These are phyloP conservation scores for Acarospora socialis DNA, from an alignment of 2,329 filamentous ascomycete species.

Conservation along the genomic window DNA sequence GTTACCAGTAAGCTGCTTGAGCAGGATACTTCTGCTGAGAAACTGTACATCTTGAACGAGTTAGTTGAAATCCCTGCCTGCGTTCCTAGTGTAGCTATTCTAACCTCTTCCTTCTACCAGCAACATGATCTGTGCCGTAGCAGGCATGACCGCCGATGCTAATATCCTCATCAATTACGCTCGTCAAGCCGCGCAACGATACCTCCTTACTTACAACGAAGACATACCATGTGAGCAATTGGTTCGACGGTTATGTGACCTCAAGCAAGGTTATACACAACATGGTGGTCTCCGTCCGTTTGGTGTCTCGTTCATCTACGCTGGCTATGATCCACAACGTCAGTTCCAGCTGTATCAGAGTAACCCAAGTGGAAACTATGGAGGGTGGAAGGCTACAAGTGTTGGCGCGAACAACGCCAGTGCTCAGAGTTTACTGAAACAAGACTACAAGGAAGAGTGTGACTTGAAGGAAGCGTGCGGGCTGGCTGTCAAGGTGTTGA, in stretches of 20 bases:
- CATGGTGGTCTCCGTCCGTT: slow-evolving; percentile 97
- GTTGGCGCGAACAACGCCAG: slow-evolving; percentile 97
- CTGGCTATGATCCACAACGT: slow-evolving; percentile 87
- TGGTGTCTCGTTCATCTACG: slow-evolving; percentile 98
- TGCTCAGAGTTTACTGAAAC: slow-evolving; percentile 91
- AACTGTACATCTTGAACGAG: slow-evolving; percentile 99
- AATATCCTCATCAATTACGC: slow-evolving; percentile 99
- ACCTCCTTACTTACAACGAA: slow-evolving; percentile 98
- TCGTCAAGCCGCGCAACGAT: slow-evolving; percentile 88
- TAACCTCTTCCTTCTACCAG: slow-evolving; percentile 36
- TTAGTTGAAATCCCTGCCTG: too few species aligned
- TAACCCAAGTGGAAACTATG: slow-evolving; percentile 97
- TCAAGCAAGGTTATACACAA: slow-evolving; percentile 98
- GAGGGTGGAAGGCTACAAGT: slow-evolving; percentile 97
- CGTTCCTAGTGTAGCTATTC: too few species aligned
- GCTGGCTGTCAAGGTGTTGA: slow-evolving; percentile 94
- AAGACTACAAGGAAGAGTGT: slow-evolving; percentile 99
- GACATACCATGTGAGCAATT: slow-evolving; percentile 99
- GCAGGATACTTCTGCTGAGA: slow-evolving; percentile 98
- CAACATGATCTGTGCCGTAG: slow-evolving; percentile 99
- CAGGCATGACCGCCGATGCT: slow-evolving; percentile 97
- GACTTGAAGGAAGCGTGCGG: slow-evolving; percentile 90
- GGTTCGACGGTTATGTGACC: slow-evolving; percentile 86
- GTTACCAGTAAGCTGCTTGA: slow-evolving; percentile 98
- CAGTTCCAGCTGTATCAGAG: slow-evolving; percentile 99